Evolutionary conservation across 1,139 yeast genomes (phyloP).

Genomic region (Spathaspora sp.): DNA sequence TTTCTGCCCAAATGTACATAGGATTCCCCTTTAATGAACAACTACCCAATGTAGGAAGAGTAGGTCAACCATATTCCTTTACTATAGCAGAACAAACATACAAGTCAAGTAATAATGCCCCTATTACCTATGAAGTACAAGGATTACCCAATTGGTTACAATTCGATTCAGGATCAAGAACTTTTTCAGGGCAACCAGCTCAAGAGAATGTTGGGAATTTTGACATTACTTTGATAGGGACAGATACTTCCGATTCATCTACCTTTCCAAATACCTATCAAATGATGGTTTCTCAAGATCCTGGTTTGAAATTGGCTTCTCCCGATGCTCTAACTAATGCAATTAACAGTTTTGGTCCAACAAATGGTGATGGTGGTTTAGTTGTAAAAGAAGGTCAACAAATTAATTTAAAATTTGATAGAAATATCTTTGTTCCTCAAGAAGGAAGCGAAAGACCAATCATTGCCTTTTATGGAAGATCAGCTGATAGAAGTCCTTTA

Average conservation of each 20-base stretch:
- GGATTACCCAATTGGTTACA: constrained; percentile 75
- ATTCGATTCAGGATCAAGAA: constrained; percentile 61
- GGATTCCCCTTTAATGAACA: constrained; percentile 85
- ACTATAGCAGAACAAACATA: constrained; percentile 73
- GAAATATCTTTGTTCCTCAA: constrained; percentile 45
- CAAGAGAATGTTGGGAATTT: constrained; percentile 48
- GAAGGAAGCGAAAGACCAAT: constrained; percentile 46
- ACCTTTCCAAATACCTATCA: constrained; percentile 47
- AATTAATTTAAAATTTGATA: constrained; percentile 63
- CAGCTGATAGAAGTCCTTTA: constrained; percentile 77
- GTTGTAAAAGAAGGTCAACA: constrained; percentile 69
- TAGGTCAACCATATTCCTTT: constrained; percentile 61
- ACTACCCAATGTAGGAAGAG: constrained; percentile 83
- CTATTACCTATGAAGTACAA: constrained; percentile 54
- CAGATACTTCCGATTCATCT: constrained; percentile 54
- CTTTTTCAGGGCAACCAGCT: constrained; percentile 71
- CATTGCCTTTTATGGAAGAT: constrained; percentile 79
- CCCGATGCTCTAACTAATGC: constrained; percentile 45
- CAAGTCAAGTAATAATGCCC: constrained; percentile 42
- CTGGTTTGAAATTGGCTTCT: constrained; percentile 49
- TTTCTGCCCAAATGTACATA: constrained; percentile 37
- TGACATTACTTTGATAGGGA: constrained; percentile 57
- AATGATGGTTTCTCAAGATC: constrained; percentile 56
- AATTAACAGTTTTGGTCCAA: constrained; percentile 56
- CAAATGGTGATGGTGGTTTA: constrained; percentile 73